Base-by-base conservation (phyloP, 2,329 filamentous ascomycete genomes). In the Talaromyces sp. region DNA sequence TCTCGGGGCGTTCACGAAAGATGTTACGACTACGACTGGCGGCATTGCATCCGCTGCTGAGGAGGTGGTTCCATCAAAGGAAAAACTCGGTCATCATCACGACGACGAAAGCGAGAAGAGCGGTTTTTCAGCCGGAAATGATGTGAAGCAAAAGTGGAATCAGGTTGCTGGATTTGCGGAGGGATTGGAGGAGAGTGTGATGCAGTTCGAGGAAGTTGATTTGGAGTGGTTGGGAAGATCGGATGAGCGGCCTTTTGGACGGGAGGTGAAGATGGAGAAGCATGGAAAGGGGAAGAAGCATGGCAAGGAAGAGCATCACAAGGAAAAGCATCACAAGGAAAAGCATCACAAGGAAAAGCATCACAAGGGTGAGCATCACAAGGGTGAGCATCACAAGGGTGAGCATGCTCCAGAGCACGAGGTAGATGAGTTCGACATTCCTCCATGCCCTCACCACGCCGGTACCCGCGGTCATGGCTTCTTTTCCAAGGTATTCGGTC, bases 1-100 rank as follows among this genome's bases (percentile, higher is more conserved):
- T 58, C 77, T 84, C 67, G 74, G 60, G 68, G 78, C 62, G 60
- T 81, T 65, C 70, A 73, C 64, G 74, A 57, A 63, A n/a, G 49
- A 66, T 37, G n/a, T 47, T n/a, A 27, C 9, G 57, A 43, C 43
- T 45, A 45, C 3, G 11, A 47, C 43, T 22, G 43, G 43, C 2
- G 27, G 43, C 19, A 16, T 49, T 63, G 16, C 31, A 13, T 5
- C 14, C n/a, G 7, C 27, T 54, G 41, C 14, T 11, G 16, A 52
- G 27, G 24, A 52, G 10, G 9, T n/a, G 22, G 14, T 24, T 7
- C 35, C 10, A 39, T 7, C 52, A 35, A 14, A 56, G 13, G 10
- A 39, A 22, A 37, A n/a, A 8, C 10, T 56, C 13, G n/a, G 31
- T 8, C 52, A 56, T 14, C n/a, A 56, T 37, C n/a, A 56, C 6